Evolutionary conservation across 305 asterid species (phyloP).

Genomic region (Fraxinus angustifolia): DNA sequence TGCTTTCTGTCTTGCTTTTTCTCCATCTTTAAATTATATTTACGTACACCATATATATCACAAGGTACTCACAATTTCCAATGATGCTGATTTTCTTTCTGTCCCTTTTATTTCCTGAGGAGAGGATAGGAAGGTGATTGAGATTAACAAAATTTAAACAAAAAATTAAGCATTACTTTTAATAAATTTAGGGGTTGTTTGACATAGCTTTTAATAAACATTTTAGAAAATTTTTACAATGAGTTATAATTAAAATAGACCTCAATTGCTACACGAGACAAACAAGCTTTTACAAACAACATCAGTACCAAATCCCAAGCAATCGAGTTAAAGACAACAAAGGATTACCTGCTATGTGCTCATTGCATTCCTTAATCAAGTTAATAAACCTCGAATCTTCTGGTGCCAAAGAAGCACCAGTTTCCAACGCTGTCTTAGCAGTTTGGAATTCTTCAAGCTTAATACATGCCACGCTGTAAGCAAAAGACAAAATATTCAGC

Average conservation of each 20-base stretch:
- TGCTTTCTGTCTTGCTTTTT: too few relatives aligned
- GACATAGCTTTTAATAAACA: too few relatives aligned
- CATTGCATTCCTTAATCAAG: constrained; percentile 71
- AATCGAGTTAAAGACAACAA: neutral
- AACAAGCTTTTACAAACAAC: neutral
- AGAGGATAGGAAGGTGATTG: too few relatives aligned
- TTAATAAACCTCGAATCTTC: constrained; percentile 68
- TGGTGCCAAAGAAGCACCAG: constrained; percentile 74
- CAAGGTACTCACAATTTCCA: too few relatives aligned
- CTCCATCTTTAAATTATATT: too few relatives aligned
- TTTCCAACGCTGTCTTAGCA: constrained; percentile 77
- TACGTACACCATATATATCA: too few relatives aligned
- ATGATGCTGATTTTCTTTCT: too few relatives aligned
- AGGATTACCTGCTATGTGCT: neutral
- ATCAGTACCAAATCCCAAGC: neutral
- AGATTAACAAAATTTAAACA: too few relatives aligned
- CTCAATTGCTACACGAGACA: neutral
- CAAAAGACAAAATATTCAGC: constrained; percentile 8
- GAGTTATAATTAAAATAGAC: neutral
- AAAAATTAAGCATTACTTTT: too few relatives aligned
- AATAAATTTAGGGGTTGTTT: too few relatives aligned
- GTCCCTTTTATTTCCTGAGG: too few relatives aligned
- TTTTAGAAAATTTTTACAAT: neutral
- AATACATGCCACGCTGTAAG: constrained; percentile 65
- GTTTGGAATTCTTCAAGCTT: constrained; percentile 94